phyloP scores from a whole-genome alignment of 495 filamentous ascomycete genomes.

The Hypoxylon lienhwacheense region DNA sequence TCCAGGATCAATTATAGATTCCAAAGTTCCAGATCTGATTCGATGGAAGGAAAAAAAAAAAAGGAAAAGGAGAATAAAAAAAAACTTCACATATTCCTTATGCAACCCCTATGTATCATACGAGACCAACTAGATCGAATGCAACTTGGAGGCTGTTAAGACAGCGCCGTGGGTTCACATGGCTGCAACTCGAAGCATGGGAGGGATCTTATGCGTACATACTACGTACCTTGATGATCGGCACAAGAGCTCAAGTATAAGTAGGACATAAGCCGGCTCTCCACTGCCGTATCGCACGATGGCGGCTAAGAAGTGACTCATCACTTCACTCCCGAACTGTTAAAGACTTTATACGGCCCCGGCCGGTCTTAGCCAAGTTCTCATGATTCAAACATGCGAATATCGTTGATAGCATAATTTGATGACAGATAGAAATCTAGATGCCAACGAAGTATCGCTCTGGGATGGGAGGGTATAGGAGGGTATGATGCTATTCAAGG shows the following conservation, averaged over 20 bases:
- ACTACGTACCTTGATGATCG: conserved; percentile 28
- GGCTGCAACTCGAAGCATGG: conserved; percentile 25
- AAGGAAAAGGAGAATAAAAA: no score
- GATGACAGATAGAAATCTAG: background rate
- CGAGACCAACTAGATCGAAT: conserved; percentile 6
- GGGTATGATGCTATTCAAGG: conserved; percentile 13
- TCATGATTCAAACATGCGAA: background rate
- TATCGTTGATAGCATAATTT: conserved; percentile 1
- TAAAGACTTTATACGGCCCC: conserved; percentile 5
- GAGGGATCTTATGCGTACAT: conserved; percentile 9
- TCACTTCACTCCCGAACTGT: conserved; percentile 21
- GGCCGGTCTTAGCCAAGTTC: background rate
- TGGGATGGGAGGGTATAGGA: conserved; percentile 8
- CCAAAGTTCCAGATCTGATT: no score
- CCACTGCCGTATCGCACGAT: conserved; percentile 22
- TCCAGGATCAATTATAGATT: no score
- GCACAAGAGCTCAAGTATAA: conserved; percentile 28
- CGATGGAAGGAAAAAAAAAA: no score
- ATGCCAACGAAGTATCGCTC: background rate
- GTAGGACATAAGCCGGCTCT: conserved; percentile 21
- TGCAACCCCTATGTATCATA: background rate
- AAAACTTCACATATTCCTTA: background rate
- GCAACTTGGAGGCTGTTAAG: conserved; percentile 12
- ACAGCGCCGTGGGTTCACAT: conserved; percentile 19
- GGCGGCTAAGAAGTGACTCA: conserved; percentile 26